A percentile compares a stretch with the other conserved stretches of the same genome.
phyloP scores from a whole-genome alignment of 2,329 filamentous ascomycete species.

The Aspergillus fumigatus region DNA sequence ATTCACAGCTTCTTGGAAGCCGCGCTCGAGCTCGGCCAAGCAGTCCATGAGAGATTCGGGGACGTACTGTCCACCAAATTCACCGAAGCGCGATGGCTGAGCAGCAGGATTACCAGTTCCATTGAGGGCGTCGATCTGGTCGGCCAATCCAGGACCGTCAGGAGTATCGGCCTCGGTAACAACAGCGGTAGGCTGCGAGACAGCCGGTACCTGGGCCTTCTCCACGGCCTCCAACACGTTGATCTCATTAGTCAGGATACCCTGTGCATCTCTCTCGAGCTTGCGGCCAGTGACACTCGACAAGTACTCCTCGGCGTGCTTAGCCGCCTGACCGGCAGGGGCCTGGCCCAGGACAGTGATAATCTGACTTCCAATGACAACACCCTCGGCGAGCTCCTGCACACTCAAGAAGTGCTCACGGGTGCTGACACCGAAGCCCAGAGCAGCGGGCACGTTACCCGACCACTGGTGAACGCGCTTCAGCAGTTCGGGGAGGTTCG shows the following conservation, averaged over 20 bases:
- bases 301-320: constrained; percentile 82
- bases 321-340: constrained; percentile 59
- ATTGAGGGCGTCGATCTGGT: constrained; percentile 79
- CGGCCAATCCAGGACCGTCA: constrained; percentile 66
- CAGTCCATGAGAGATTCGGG: constrained; percentile 98
- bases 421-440: constrained; percentile 95
- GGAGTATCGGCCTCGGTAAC: constrained; percentile 55
- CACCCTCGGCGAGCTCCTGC: constrained; percentile 79
- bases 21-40: constrained; percentile 79
- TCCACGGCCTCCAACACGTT: constrained; percentile 65
- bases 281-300: constrained; percentile 62
- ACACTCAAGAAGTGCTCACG: constrained; percentile 88
- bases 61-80: constrained; percentile 96
- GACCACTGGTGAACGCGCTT: constrained; percentile 87
- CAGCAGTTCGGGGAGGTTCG: constrained; percentile 75
- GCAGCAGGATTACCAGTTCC: constrained; percentile 52
- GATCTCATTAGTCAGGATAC: constrained; percentile 58
- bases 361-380: constrained; percentile 95
- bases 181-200: constrained; percentile 55
- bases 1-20: constrained; percentile 81
- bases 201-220: constrained; percentile 52
- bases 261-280: constrained; percentile 41
- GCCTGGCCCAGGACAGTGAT: constrained; percentile 74
- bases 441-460: constrained; percentile 81
- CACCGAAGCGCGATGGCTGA: constrained; percentile 82